Evolutionary conservation across 2,329 filamentous ascomycete genomes (phyloP), one percentile per base, ranked within the genome.

Genomic region (Magnaporthiopsis rhizophila): DNA sequence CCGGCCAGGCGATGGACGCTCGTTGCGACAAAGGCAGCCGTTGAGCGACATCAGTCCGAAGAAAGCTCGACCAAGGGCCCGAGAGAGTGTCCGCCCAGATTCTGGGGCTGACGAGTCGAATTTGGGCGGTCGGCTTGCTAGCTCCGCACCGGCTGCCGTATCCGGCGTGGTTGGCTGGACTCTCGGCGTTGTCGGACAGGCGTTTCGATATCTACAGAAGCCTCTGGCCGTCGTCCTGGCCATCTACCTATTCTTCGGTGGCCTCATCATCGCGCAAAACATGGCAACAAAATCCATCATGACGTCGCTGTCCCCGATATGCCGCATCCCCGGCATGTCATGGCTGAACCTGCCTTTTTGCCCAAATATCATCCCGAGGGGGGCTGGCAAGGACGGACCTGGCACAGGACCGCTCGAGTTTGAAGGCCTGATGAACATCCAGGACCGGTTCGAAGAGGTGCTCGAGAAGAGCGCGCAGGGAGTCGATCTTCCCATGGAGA

Each of bases 391-490:
- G 66, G n/a, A 64, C 62, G 15, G 59, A 65, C 68, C 30, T 69
- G 69, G 60, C 65, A 66, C 53, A 71, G 69, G 61, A 36, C 74
- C 74, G 5, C 78, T 88, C 59, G 87, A 92, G 70, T 94, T 94
- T 68, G 87, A 91, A 67, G 84, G 88, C 61, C 81, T 96, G 28
- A 89, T 95, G 80, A 81, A 81, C 24, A 84, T 89, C 1, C 91
- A 96, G 74, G 80, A 84, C n/a, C 83, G 87, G 34, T 92, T 96
- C 64, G 90, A 92, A 74, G 84, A 89, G 65, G 86, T 95, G 0
- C 76, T 95, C 4, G 85, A 90, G 68, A 84, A 86, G 65, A 86
- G 85, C 21, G 83, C 86, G 1, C 82, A 86, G 28, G 85, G 87
- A 1, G 84, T 87, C 1, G 86, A 85, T 1, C 76, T 95, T 3